These are phyloP conservation scores for Paraphysoderma sedebokerense DNA, from an alignment of 371 early-diverging fungal species.

Conservation along the genomic window DNA sequence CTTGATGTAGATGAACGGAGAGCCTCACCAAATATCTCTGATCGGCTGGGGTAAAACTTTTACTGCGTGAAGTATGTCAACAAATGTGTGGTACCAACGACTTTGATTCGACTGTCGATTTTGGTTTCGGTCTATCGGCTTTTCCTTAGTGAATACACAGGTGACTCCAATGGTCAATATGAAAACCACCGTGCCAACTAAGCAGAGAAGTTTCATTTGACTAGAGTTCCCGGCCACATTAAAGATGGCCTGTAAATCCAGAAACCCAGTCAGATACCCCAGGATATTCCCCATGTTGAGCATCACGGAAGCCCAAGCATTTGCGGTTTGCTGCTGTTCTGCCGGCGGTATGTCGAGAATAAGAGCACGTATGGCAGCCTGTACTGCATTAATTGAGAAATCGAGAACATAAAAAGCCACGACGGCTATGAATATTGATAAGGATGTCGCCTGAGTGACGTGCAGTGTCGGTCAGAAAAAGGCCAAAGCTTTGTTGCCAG, in stretches of 20 bases:
- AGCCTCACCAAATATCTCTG: slow-evolving; percentile 6
- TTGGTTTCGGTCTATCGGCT: neutral
- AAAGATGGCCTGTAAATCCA: neutral
- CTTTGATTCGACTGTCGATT: neutral
- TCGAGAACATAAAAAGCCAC: slow-evolving; percentile 67
- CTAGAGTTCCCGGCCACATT: neutral
- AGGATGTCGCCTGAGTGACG: neutral
- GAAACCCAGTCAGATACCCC: slow-evolving; percentile 44
- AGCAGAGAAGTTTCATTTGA: slow-evolving; percentile 63
- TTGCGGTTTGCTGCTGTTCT: slow-evolving; percentile 66
- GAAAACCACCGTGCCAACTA: slow-evolving; percentile 48
- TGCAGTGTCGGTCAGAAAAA: too few species aligned
- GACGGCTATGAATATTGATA: slow-evolving; percentile 39
- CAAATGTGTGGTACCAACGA: neutral
- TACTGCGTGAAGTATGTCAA: neutral
- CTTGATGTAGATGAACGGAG: slow-evolving; percentile 41
- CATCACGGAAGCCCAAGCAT: slow-evolving; percentile 83
- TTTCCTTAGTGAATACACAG: slow-evolving; percentile 11
- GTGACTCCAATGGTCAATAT: slow-evolving; percentile 40
- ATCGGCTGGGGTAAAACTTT: slow-evolving; percentile 4
- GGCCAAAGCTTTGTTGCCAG: neutral
- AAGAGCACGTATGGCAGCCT: slow-evolving; percentile 63
- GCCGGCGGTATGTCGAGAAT: slow-evolving; percentile 70
- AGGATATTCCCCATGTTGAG: slow-evolving; percentile 68
- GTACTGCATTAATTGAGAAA: slow-evolving; percentile 68